phyloP scores from a whole-genome alignment of 164 flowering plant species.

The Kalanchoe fedtschenkoi region DNA sequence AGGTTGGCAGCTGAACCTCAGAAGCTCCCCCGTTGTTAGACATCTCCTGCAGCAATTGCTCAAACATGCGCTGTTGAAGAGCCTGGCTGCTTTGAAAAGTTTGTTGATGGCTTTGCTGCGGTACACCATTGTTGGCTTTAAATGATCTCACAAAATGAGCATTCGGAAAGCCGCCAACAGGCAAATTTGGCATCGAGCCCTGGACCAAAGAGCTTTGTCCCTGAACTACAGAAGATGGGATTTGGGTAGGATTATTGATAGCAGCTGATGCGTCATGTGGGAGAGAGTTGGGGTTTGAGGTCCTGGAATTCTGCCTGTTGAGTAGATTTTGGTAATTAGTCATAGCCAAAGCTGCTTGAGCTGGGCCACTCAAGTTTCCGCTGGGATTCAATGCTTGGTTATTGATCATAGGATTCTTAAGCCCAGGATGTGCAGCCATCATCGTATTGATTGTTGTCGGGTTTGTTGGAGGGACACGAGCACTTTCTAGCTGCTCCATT shows the following conservation, averaged over 20 bases:
- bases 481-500: constrained; percentile 55
- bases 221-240: constrained; percentile 39
- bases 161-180: constrained; percentile 37
- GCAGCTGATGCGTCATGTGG: constrained; percentile 49
- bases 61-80: constrained; percentile 66
- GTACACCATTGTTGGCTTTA: constrained; percentile 16
- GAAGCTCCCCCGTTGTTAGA: constrained; percentile 26
- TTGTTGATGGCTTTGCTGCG: constrained; percentile 35
- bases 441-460: constrained; percentile 48
- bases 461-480: constrained; percentile 63
- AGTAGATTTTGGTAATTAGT: constrained; percentile 63
- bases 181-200: constrained; percentile 34
- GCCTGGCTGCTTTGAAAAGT: constrained; percentile 37
- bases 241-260: constrained; percentile 33
- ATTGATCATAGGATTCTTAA: constrained; percentile 34
- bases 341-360: constrained; percentile 53
- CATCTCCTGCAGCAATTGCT: constrained; percentile 77
- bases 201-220: constrained; percentile 29
- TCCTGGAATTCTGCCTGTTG: constrained; percentile 56
- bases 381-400: constrained; percentile 31
- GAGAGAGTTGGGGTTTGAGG: constrained; percentile 32
- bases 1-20: constrained; percentile 22
- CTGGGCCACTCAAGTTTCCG: constrained; percentile 45
- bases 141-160: constrained; percentile 26
- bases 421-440: constrained; percentile 58